Conservation (phyloP, 768 basidiomycete genomes). For the Dictyophora rubrovolvata region DNA sequence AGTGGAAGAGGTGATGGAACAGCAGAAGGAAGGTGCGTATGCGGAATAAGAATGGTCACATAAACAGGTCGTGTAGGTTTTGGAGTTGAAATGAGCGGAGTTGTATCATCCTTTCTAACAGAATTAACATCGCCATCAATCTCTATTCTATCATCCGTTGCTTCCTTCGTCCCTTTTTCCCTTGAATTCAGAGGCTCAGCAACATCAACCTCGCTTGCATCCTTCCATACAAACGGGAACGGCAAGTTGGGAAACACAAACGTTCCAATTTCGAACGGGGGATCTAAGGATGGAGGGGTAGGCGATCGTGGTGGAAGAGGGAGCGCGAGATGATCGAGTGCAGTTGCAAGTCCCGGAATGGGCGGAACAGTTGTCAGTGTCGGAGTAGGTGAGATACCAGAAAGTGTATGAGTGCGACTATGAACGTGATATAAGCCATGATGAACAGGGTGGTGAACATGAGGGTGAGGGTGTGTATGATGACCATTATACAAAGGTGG, state of each 20-base stretch:
- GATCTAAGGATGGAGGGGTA: constrained; percentile 12
- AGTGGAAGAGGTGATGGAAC: constrained; percentile 47
- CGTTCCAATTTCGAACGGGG: constrained; percentile 36
- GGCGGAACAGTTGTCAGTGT: background rate
- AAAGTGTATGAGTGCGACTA: background rate
- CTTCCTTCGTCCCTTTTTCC: background rate
- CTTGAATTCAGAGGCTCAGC: background rate
- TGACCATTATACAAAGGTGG: background rate
- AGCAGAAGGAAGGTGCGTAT: constrained; percentile 43
- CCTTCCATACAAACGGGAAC: constrained; percentile 36
- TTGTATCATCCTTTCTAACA: background rate
- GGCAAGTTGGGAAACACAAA: constrained; percentile 49
- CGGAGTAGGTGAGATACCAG: background rate
- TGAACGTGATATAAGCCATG: background rate
- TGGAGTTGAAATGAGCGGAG: background rate
- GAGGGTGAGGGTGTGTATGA: constrained; percentile 7
- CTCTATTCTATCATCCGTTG: background rate
- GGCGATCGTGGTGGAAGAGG: background rate
- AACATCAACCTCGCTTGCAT: background rate
- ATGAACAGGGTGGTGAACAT: constrained; percentile 11
- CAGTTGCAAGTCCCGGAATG: background rate
- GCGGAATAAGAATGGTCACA: constrained; percentile 50
- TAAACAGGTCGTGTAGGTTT: constrained; percentile 15
- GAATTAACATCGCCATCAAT: background rate
- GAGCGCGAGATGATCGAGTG: background rate